Conservation (phyloP, 495 filamentous ascomycete genomes). For the Pyrenula massariospora region DNA sequence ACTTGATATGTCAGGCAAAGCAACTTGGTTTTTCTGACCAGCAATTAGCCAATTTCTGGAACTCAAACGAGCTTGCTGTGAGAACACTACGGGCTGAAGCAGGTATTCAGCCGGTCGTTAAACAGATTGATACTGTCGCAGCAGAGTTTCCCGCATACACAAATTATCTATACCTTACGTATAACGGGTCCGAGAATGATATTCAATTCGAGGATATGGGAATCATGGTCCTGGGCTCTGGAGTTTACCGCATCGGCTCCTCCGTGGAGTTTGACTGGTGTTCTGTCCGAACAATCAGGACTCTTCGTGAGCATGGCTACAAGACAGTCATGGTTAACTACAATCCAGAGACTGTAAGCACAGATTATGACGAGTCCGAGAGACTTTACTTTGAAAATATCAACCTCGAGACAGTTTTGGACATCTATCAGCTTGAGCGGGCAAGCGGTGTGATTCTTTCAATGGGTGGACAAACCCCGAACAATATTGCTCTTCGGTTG, state of each 20-base stretch:
- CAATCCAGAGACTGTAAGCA: conserved; percentile 90
- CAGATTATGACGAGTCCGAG: conserved; percentile 95
- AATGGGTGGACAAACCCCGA: conserved; percentile 96
- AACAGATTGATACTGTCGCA: conserved; percentile 97
- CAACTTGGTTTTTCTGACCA: conserved; percentile 88
- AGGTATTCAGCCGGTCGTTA: conserved; percentile 78
- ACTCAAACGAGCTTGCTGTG: conserved; percentile 82
- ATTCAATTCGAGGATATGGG: conserved; percentile 77
- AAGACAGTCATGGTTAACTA: conserved; percentile 99
- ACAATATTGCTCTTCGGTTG: conserved; percentile 91
- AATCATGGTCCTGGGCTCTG: conserved; percentile 92
- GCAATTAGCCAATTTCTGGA: conserved; percentile 88
- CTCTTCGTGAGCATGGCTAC: conserved; percentile 72
- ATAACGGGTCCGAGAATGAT: conserved; percentile 84
- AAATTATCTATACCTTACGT: conserved; percentile 95
- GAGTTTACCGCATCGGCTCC: conserved; percentile 94
- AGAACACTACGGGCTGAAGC: conserved; percentile 70
- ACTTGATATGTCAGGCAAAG: conserved; percentile 71
- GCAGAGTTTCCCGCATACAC: conserved; percentile 92
- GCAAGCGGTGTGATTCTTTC: conserved; percentile 89
- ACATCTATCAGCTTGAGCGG: conserved; percentile 86
- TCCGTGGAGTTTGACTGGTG: conserved; percentile 99
- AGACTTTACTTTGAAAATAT: conserved; percentile 96
- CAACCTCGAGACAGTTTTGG: conserved; percentile 83
- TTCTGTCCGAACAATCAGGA: conserved; percentile 91